A percentile compares a stretch with the other conserved stretches of the same genome.
Evolutionary conservation across 31 red algal genomes (phyloP).

Genomic region (Asparagopsis taxiformis): DNA sequence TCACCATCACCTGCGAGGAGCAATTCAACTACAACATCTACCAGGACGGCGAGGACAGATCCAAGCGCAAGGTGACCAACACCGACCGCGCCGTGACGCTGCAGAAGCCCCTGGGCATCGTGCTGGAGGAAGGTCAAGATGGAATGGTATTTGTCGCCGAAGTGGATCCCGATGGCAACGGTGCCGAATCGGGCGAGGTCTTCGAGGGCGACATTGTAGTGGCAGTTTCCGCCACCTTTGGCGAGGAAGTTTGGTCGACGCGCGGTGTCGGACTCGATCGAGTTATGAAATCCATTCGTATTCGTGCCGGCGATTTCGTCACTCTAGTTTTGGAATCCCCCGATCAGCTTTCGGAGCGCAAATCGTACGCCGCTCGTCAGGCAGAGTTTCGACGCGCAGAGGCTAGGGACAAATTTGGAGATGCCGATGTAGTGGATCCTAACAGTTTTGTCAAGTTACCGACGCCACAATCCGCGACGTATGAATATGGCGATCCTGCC

Average conservation of each 20-base stretch:
- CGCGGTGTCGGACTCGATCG: constrained; percentile 93
- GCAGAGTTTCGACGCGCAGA: constrained; percentile 66
- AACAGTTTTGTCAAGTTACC: constrained; percentile 42
- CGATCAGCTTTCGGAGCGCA: constrained; percentile 65
- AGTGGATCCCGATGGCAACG: constrained; percentile 92
- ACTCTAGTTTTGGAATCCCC: constrained; percentile 94
- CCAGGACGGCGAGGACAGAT: constrained; percentile 87
- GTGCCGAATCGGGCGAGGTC: constrained; percentile 72
- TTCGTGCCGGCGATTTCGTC: constrained; percentile 89
- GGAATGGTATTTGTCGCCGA: constrained; percentile 96
- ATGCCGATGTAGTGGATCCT: constrained; percentile 88
- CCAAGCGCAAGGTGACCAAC: constrained; percentile 59
- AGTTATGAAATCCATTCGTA: constrained; percentile 94
- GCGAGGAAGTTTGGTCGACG: constrained; percentile 98
- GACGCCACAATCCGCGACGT: constrained; percentile 9
- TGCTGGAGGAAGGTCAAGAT: constrained; percentile 94
- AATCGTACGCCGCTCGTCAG: constrained; percentile 47
- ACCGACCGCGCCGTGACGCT: constrained; percentile 69
- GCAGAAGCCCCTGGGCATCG: constrained; percentile 89
- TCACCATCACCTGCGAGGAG: no score
- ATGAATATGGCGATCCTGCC: constrained; percentile 63
- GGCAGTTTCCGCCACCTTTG: constrained; percentile 95
- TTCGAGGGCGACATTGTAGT: constrained; percentile 90
- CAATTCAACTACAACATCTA: constrained; percentile 98
- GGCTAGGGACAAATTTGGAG: constrained; percentile 91